These are phyloP conservation scores for Rhodomyrtus psidioides DNA, from an alignment of 441 rosid genomes.

Conservation along the genomic window DNA sequence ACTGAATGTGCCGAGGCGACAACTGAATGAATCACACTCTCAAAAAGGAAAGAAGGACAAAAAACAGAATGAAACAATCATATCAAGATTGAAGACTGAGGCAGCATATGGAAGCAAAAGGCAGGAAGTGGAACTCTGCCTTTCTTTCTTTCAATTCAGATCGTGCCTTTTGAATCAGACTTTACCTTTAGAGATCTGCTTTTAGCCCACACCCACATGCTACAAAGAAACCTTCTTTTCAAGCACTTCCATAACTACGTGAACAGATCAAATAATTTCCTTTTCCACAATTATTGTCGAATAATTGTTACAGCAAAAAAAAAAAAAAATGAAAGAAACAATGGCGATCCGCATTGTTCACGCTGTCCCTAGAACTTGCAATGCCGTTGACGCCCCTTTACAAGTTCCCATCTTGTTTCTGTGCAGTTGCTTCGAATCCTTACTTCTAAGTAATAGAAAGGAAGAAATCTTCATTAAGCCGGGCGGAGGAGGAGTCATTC, in stretches of 20 bases:
- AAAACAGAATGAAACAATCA: neutral
- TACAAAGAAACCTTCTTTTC: rapidly evolving
- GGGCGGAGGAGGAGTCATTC: neutral
- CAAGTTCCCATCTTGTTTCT: neutral
- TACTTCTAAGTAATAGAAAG: neutral
- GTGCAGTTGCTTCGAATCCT: neutral
- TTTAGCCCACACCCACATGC: neutral
- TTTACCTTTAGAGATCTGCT: neutral
- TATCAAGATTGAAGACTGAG: neutral
- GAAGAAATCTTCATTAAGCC: neutral
- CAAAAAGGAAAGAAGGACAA: neutral
- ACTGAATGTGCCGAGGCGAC: too few relatives aligned
- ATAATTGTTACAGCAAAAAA: neutral
- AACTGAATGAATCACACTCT: neutral
- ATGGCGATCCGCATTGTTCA: neutral
- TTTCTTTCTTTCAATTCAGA: neutral
- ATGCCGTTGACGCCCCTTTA: neutral
- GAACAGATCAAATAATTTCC: neutral
- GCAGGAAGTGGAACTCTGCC: neutral
- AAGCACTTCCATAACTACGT: neutral
- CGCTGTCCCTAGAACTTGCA: neutral
- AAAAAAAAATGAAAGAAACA: neutral
- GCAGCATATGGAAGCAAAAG: neutral
- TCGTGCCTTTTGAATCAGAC: neutral
- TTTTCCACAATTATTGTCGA: neutral